Evolutionary conservation across 1,284 basidiomycete species (phyloP).

Genomic region (Ceratobasidium sp.): DNA sequence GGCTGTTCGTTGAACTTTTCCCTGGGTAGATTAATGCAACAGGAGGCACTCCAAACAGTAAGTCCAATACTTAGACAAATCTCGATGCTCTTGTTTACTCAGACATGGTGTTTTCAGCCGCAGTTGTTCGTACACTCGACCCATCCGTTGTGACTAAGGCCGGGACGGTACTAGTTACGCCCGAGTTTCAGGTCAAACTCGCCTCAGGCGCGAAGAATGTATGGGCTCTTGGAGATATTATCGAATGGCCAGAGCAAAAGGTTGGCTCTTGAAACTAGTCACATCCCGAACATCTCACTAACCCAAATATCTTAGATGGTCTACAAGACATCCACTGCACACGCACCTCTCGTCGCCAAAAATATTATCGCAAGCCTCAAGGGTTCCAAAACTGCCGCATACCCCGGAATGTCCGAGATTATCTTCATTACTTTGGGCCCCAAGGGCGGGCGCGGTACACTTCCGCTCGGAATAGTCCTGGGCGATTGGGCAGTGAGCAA

Average conservation of each 20-base stretch:
- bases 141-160: constrained; percentile 21
- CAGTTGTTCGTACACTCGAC: constrained; percentile 37
- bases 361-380: constrained; percentile 38
- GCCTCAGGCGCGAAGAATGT: constrained; percentile 41
- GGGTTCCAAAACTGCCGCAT: neutral
- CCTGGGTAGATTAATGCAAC: constrained; percentile 34
- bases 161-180: constrained; percentile 41
- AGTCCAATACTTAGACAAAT: neutral
- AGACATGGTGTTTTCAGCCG: neutral
- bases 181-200: constrained; percentile 40
- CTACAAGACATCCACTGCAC: constrained; percentile 20
- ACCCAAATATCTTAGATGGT: constrained; percentile 16
- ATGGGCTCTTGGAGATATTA: constrained; percentile 44
- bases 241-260: constrained; percentile 45
- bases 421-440: constrained; percentile 16
- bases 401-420: neutral
- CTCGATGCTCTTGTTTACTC: neutral
- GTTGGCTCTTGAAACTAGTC: neutral
- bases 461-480: constrained; percentile 42
- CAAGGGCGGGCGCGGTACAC: constrained; percentile 16
- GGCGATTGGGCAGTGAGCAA: constrained; percentile 34
- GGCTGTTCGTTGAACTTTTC: constrained; percentile 1
- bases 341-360: constrained; percentile 26
- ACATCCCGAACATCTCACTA: no score
- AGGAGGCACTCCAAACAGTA: constrained; percentile 40